Conservation (phyloP, 148 eudicot species). For the Camellia lanceoleosa region DNA sequence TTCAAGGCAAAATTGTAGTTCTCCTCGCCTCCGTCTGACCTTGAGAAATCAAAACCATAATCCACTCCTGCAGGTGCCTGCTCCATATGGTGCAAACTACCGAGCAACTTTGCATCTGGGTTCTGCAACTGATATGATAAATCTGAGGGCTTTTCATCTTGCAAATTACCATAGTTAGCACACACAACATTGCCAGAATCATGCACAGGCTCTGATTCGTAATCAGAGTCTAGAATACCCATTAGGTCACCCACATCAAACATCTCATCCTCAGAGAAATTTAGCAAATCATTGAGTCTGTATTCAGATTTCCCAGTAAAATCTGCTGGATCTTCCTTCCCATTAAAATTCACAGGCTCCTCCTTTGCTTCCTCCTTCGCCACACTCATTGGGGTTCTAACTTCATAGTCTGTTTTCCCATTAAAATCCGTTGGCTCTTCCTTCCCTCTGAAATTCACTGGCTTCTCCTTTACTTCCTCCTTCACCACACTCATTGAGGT, state of each 20-base stretch:
- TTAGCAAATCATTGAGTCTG: constrained; percentile 12
- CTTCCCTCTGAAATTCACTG: too few relatives aligned
- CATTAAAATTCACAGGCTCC: not conserved
- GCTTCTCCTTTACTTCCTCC: constrained; percentile 20
- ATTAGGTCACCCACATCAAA: constrained; percentile 64
- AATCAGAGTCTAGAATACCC: constrained; percentile 26
- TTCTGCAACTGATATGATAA: constrained; percentile 14
- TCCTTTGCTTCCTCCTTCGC: too few relatives aligned
- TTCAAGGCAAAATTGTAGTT: constrained; percentile 28
- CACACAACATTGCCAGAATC: constrained; percentile 10
- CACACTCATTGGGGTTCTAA: too few relatives aligned
- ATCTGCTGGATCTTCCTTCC: not conserved
- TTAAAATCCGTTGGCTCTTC: too few relatives aligned
- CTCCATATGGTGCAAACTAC: constrained; percentile 16
- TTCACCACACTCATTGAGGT: constrained; percentile 19
- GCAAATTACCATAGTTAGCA: not conserved
- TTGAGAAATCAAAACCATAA: constrained; percentile 42
- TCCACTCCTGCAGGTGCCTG: constrained; percentile 14
- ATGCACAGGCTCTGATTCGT: not conserved
- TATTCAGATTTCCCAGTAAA: not conserved
- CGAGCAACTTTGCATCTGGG: constrained; percentile 10
- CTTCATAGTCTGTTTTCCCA: not conserved
- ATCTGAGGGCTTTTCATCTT: constrained; percentile 12
- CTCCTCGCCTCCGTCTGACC: constrained; percentile 39
- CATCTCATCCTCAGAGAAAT: constrained; percentile 37